Evolutionary conservation across 352 stramenopile species (phyloP), one percentile per base, ranked within the genome.

Genomic region (Elongisporangium prolatum): DNA sequence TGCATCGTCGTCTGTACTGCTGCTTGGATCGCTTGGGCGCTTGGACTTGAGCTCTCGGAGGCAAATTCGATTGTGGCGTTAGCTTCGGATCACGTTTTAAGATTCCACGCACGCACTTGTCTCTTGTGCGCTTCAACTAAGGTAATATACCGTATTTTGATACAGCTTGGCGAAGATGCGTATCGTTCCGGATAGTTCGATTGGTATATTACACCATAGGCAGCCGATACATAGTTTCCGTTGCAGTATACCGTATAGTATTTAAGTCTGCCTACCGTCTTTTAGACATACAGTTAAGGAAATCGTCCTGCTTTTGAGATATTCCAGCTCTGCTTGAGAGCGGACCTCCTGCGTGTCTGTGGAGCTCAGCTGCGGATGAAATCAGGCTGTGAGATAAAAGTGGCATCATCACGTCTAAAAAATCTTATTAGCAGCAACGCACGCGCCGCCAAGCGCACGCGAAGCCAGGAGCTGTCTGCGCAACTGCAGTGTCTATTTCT

Each of bases 1-100:
- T 86, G 70, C 75, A 86, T 86, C 55, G 28, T 38, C 11, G 21
- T 16, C 21, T 52, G 44, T 24, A 20, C n/a, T n/a, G n/a, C n/a
- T n/a, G 22, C 56, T 61, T 62, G 57, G 34, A 21, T 57, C 57
- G n/a, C n/a, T n/a, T n/a, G n/a, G n/a, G n/a, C n/a, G n/a, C n/a
- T n/a, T 28, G 48, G 5, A 51, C 51, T 37, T 14, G 53, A 5
- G 18, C 9, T 21, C n/a, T 38, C 16, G 40, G 52, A 11, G 47
- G 48, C 53, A 18, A 53, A 65, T 61, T 57, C 28, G 20, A 50
- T 48, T 57, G 25, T 58, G 60, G 47, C 3, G 18, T 40, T 40
- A 9, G 4, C 4, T 40, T 40, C 8, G 28, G 28, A 5, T 13
- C 28, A 40, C 28, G 4, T 9, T 14, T 8, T 40, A 4, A 8